phyloP scores from a whole-genome alignment of 306 rosid species.

The Vigna hirtella region DNA sequence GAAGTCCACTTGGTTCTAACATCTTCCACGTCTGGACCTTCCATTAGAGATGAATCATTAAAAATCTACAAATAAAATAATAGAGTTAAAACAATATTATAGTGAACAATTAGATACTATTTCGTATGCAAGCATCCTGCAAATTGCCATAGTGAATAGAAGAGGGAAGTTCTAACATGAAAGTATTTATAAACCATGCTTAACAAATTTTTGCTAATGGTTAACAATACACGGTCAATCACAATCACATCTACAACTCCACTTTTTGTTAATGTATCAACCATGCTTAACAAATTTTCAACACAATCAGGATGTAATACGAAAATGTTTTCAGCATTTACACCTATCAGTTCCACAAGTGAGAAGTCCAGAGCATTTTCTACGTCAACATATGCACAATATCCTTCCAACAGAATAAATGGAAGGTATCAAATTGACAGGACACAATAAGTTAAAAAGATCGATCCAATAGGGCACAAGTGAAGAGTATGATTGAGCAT shows the following conservation, averaged over 20 bases:
- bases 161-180: no score
- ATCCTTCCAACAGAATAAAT: constrained; percentile 62
- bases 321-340: constrained; percentile 75
- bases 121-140: no score
- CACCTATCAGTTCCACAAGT: constrained; percentile 84
- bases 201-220: no score
- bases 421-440: constrained; percentile 35
- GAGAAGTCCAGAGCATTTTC: constrained; percentile 83
- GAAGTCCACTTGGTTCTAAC: no score
- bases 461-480: constrained; percentile 1
- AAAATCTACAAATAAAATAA: no score
- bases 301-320: constrained; percentile 74
- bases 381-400: constrained; percentile 89
- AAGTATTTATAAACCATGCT: no score
- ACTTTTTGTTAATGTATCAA: constrained; percentile 79
- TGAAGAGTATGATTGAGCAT: constrained; percentile 15
- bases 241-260: constrained; percentile 89
- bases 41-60: no score
- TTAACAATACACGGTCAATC: constrained; percentile 71
- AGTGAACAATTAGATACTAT: no score
- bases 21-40: no score
- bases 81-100: no score
- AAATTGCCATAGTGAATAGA: no score
- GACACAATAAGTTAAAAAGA: constrained; percentile 9
- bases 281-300: constrained; percentile 79